Evolutionary conservation across 768 basidiomycete genomes (phyloP).

Genomic region (Boletus pseudo-olivaceus): DNA sequence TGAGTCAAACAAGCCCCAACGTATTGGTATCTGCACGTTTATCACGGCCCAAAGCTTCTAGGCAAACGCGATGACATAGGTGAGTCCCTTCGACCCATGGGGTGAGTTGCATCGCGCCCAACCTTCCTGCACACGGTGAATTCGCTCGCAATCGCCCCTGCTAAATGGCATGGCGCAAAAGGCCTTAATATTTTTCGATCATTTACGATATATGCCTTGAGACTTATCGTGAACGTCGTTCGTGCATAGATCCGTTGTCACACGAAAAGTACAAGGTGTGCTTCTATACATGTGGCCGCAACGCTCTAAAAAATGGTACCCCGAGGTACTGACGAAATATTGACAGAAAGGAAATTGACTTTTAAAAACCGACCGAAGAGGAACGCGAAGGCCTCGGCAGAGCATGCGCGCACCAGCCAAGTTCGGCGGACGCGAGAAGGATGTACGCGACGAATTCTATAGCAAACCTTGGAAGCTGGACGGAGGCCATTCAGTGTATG

Average conservation of each 20-base stretch:
- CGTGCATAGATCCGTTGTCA: background rate
- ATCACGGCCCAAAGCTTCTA: background rate
- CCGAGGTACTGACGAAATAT: too few species aligned
- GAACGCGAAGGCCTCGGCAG: background rate
- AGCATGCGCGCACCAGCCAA: background rate
- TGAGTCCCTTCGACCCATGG: background rate
- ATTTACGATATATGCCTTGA: background rate
- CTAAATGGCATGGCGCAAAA: background rate
- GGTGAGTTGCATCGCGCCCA: background rate
- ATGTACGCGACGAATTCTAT: background rate
- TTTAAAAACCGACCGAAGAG: background rate
- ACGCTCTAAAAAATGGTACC: too few species aligned
- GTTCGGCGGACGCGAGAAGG: too few species aligned
- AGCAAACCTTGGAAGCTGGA: background rate
- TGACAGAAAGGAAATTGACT: background rate
- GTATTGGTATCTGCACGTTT: background rate
- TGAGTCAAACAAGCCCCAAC: too few species aligned
- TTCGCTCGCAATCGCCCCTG: background rate
- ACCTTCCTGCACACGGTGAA: background rate
- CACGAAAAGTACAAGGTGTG: background rate
- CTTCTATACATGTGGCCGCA: background rate
- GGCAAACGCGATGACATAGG: background rate
- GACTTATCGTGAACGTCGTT: background rate
- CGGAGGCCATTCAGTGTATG: background rate
- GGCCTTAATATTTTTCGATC: background rate